These are phyloP conservation scores for Lachancea nothofagi DNA, from an alignment of 805 yeast species.

Conservation along the genomic window DNA sequence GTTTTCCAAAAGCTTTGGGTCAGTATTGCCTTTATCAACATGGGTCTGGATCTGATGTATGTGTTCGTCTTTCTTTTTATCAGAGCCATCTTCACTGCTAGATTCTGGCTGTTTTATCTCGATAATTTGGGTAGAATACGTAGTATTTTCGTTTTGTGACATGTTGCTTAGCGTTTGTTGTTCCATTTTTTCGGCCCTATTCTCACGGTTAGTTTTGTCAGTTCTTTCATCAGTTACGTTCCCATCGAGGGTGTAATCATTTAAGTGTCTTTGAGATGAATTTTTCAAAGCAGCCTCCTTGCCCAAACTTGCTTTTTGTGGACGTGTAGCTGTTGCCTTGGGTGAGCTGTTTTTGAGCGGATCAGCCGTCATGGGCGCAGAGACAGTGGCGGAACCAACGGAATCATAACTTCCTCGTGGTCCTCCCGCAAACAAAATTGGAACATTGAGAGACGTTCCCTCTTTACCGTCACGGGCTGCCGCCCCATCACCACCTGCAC, in stretches of 20 bases:
- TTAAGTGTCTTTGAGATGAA: neutral
- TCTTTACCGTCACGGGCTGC: conserved; percentile 2
- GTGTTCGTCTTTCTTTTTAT: neutral
- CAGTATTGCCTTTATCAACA: too few species aligned
- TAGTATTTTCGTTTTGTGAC: conserved; percentile 12
- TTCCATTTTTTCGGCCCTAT: conserved; percentile 13
- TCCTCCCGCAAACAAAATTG: conserved; percentile 24
- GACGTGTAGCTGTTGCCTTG: too few species aligned
- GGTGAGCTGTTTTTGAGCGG: conserved; percentile 2
- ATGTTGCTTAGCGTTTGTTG: conserved; percentile 10
- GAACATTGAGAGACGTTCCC: conserved; percentile 9
- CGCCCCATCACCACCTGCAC: conserved; percentile 11
- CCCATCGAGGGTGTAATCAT: neutral
- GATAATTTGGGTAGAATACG: conserved; percentile 9
- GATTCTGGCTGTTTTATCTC: conserved; percentile 2
- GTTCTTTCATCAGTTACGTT: conserved; percentile 8
- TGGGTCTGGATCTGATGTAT: too few species aligned
- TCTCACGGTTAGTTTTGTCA: conserved; percentile 9
- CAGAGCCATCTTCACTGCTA: neutral
- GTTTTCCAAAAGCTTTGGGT: neutral
- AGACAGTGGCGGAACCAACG: conserved; percentile 17
- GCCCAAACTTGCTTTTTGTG: conserved; percentile 24
- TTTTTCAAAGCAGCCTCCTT: conserved; percentile 17
- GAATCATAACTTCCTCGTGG: conserved; percentile 26
- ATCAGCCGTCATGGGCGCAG: conserved; percentile 12